Evolutionary conservation across 805 yeast genomes (phyloP).

Genomic region (Starmerella tilneyi): DNA sequence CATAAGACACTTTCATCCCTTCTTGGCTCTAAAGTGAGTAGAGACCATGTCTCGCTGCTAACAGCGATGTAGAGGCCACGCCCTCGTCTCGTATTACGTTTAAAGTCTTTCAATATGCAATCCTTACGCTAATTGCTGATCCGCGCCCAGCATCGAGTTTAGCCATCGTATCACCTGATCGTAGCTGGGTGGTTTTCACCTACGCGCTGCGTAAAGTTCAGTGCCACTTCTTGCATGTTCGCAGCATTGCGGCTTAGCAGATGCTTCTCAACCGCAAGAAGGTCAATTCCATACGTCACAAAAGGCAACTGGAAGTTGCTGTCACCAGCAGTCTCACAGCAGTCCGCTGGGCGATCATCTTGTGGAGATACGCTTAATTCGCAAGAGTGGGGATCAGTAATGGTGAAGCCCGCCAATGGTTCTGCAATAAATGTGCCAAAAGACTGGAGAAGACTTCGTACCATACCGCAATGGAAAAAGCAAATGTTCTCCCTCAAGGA

Average conservation of each 20-base stretch:
- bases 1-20: too few species aligned
- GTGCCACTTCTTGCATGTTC: background rate
- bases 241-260: constrained; percentile 6
- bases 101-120: too few species aligned
- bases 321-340: too few species aligned
- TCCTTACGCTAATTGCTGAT: too few species aligned
- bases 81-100: too few species aligned
- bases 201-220: constrained; percentile 4
- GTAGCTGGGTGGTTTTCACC: too few species aligned
- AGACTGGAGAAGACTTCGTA: constrained; percentile 37
- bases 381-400: constrained; percentile 5
- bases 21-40: too few species aligned
- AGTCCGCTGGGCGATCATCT: too few species aligned
- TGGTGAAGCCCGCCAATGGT: background rate
- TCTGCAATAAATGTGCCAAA: constrained; percentile 34
- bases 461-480: constrained; percentile 58
- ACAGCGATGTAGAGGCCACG: too few species aligned
- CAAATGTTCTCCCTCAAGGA: constrained; percentile 54
- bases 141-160: too few species aligned
- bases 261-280: constrained; percentile 3
- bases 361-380: too few species aligned
- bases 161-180: background rate
- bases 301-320: constrained; percentile 34
- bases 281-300: constrained; percentile 19
- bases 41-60: too few species aligned